Evolutionary conservation across 345 rosid species (phyloP).

Genomic region (Eucalyptus rudis): DNA sequence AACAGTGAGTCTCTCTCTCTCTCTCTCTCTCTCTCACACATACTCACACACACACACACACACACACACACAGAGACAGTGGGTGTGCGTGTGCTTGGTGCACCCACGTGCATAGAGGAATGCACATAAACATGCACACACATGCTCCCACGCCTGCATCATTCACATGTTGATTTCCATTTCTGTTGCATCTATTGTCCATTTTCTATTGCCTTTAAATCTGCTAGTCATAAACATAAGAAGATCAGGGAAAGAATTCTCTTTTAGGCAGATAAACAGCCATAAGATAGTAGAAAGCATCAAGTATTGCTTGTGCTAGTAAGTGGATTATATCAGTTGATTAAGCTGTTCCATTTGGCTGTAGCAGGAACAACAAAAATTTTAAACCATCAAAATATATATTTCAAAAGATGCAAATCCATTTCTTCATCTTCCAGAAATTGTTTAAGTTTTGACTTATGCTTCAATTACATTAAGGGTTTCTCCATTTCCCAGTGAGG

Average conservation of each 20-base stretch:
- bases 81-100: rapidly evolving
- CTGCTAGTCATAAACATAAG: neutral
- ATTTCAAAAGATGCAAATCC: neutral
- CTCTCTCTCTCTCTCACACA: neutral
- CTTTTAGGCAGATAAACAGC: neutral
- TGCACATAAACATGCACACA: neutral
- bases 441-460: neutral
- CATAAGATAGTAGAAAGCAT: neutral
- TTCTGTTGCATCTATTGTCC: neutral
- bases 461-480: neutral
- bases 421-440: neutral
- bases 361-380: neutral
- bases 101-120: neutral
- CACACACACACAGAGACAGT: too few relatives aligned
- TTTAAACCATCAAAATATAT: neutral
- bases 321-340: neutral
- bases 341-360: neutral
- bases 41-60: neutral
- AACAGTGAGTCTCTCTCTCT: conserved; percentile 48
- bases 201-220: neutral
- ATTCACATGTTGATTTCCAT: neutral
- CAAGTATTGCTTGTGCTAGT: neutral
- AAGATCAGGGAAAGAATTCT: neutral
- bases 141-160: neutral
- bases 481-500: neutral